Conservation (phyloP, 495 filamentous ascomycete genomes). For the Margaritispora aquatica region DNA sequence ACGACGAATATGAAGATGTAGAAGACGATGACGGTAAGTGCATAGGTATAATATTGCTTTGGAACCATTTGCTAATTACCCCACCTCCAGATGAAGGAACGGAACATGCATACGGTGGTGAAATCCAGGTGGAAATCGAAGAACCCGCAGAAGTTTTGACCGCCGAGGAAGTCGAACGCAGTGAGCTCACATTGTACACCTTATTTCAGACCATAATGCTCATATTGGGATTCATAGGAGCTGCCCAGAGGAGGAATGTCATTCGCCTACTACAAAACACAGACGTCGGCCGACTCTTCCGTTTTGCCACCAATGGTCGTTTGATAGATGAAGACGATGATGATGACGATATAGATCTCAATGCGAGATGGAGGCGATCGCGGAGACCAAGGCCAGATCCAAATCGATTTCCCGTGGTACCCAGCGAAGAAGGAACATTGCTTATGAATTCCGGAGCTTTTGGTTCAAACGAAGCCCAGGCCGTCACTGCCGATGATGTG, state of each 20-base stretch:
- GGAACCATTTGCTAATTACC: not conserved
- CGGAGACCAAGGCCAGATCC: conserved; percentile 31
- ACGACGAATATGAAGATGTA: not conserved
- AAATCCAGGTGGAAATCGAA: conserved; percentile 16
- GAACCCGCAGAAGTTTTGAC: conserved; percentile 4
- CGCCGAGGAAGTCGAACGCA: conserved; percentile 16
- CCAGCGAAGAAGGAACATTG: conserved; percentile 65
- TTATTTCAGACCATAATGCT: conserved; percentile 17
- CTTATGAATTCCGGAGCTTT: conserved; percentile 79
- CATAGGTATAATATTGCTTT: not conserved
- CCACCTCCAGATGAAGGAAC: conserved; percentile 5
- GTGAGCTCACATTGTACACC: conserved; percentile 16
- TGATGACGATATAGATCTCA: conserved; percentile 35
- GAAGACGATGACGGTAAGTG: conserved; percentile 3
- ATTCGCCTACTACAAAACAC: conserved; percentile 19
- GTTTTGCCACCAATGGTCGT: conserved; percentile 21
- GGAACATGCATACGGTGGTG: not conserved
- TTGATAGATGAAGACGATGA: conserved; percentile 17
- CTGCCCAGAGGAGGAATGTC: conserved; percentile 16
- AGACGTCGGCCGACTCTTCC: conserved; percentile 21
- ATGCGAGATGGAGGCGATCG: conserved; percentile 29
- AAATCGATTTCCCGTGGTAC: conserved; percentile 62
- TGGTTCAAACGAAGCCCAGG: conserved; percentile 52
- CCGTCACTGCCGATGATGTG: conserved; percentile 28
- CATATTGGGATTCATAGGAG: conserved; percentile 19